A percentile compares a stretch with the other conserved stretches of the same genome.
Evolutionary conservation across 2,329 filamentous ascomycete genomes (phyloP).

Genomic region (Exophiala sp.): DNA sequence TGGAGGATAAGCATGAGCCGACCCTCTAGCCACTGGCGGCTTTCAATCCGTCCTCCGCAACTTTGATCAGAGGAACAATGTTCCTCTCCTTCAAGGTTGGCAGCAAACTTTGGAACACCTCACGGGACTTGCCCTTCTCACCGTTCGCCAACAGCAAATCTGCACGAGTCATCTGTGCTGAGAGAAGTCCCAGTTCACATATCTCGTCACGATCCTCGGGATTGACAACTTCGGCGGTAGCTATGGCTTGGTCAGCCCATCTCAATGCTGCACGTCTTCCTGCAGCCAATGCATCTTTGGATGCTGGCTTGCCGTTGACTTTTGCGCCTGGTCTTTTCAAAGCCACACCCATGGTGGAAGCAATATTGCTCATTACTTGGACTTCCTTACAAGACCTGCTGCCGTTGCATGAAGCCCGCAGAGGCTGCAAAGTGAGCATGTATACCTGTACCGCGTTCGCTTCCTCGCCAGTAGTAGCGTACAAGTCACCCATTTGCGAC

Average conservation of each 20-base stretch:
- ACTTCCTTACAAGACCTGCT: slow-evolving; percentile 27
- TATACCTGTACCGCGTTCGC: slow-evolving; percentile 28
- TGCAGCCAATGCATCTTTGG: slow-evolving; percentile 20
- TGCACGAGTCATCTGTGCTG: slow-evolving; percentile 25
- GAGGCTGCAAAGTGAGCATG: slow-evolving; percentile 27
- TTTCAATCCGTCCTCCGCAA: slow-evolving; percentile 25
- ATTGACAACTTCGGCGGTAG: slow-evolving; percentile 20
- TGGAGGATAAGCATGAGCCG: too few relatives aligned
- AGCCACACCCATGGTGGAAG: slow-evolving; percentile 25
- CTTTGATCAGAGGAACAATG: slow-evolving; percentile 18
- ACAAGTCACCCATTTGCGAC: slow-evolving; percentile 28
- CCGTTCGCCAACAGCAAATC: slow-evolving; percentile 25
- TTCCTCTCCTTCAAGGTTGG: slow-evolving; percentile 25
- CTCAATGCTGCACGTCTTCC: slow-evolving; percentile 22
- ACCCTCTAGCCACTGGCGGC: slow-evolving; percentile 8
- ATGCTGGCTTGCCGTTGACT: slow-evolving; percentile 27
- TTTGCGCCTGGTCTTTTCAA: slow-evolving; percentile 27
- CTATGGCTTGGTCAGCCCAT: slow-evolving; percentile 28
- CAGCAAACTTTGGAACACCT: slow-evolving; percentile 23
- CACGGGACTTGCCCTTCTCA: slow-evolving; percentile 21
- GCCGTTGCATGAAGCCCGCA: slow-evolving; percentile 26
- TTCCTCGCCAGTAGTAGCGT: slow-evolving; percentile 27
- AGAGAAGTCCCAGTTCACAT: slow-evolving; percentile 23
- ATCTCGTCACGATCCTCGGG: slow-evolving; percentile 26
- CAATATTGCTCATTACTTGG: slow-evolving; percentile 28